Evolutionary conservation across 1,284 basidiomycete genomes (phyloP), one percentile per base, ranked within the genome.

Genomic region (Amylostereum chailletii): DNA sequence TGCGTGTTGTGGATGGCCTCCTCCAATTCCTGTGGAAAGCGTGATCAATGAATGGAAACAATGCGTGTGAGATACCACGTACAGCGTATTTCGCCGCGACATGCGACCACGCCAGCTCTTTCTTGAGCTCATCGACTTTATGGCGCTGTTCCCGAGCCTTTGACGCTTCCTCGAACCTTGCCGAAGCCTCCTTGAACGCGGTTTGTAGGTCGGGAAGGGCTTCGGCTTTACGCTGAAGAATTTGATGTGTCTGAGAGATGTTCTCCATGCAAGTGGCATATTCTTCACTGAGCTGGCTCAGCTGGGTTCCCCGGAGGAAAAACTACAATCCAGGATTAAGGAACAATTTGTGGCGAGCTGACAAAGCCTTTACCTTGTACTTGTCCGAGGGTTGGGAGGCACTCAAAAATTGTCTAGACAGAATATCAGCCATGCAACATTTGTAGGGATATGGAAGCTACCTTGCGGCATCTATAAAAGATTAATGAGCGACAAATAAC

Each of bases 231-330:
- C 78, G 76, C 33, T 73, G 66, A 34, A 90, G 72, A 27, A 86
- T 66, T 55, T 79, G 81, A 51, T 69, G 68, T 1, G 83, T 87
- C 55, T 79, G 77, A 19, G 72, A 74, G 57, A 90, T 83, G 60
- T 90, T 89, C 51, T 81, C 71, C 31, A 85, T 67, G 58, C 90
- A 88, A 2, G 77, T 72, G 38, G 87, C 79, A 62, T 99, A 99
- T 62, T 94, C 89, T 31, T 90, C 83, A 4, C 81, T 82, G 27
- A 99, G 81, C 60, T 94, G 88, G 34, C 83, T 81, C 30, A 99
- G 81, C 57, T 94, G 90, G 0, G 95, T 99, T 6, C 96, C 96
- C 33, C 84, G 81, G 41, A 98, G 76, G 77, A 98, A 99, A 65
- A 98, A 94, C 90, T 94, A 34, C 3, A 31, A 30, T 3, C 50